These are phyloP conservation scores for Leccinum incarnatum DNA, from an alignment of 768 basidiomycete genomes.

Conservation along the genomic window DNA sequence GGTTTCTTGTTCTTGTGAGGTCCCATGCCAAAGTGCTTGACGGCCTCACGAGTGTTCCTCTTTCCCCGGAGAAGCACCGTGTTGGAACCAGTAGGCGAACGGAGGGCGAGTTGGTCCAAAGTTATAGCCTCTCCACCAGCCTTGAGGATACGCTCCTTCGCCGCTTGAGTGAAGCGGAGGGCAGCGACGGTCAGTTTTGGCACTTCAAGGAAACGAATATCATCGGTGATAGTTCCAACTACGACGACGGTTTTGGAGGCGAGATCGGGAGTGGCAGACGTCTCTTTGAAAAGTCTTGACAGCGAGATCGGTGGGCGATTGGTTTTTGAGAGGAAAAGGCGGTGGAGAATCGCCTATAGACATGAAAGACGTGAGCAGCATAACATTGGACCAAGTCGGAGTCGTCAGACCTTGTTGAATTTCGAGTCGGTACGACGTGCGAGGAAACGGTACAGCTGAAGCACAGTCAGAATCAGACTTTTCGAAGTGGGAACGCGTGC, in stretches of 20 bases:
- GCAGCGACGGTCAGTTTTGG: constrained; percentile 94
- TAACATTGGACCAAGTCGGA: constrained; percentile 1
- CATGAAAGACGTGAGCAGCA: constrained; percentile 18
- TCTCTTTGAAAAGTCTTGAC: constrained; percentile 87
- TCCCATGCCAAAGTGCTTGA: constrained; percentile 98
- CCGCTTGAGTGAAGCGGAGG: constrained; percentile 89
- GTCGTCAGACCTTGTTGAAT: constrained; percentile 82
- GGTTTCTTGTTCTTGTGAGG: constrained; percentile 99
- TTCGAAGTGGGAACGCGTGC: constrained; percentile 17
- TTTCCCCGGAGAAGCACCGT: constrained; percentile 91
- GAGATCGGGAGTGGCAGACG: constrained; percentile 58
- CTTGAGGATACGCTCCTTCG: constrained; percentile 92
- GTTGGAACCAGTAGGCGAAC: constrained; percentile 93
- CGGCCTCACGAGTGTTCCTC: constrained; percentile 90
- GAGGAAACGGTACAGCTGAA: constrained; percentile 96
- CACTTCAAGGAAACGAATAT: constrained; percentile 78
- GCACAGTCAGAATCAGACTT: constrained; percentile 6
- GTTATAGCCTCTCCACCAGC: constrained; percentile 95
- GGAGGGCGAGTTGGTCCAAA: constrained; percentile 93
- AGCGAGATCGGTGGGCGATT: constrained; percentile 97
- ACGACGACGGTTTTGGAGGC: constrained; percentile 83
- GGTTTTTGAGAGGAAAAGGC: constrained; percentile 94
- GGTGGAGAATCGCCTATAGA: constrained; percentile 83
- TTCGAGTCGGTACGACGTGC: constrained; percentile 92
- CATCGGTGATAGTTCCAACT: constrained; percentile 94